Conservation (phyloP, 345 rosid genomes). For the Erucastrum elatum region DNA sequence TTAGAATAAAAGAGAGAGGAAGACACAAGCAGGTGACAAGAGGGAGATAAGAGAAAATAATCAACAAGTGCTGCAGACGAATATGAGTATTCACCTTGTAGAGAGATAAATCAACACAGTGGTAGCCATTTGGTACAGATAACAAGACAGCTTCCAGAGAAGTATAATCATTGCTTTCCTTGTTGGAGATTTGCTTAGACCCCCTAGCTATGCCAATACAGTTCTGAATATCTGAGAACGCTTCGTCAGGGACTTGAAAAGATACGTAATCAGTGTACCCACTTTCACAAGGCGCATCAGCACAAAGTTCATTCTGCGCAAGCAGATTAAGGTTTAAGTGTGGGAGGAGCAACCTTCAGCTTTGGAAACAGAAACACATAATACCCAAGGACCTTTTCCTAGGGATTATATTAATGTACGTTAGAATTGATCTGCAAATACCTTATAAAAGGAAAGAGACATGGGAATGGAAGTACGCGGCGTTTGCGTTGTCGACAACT, state of each 20-base stretch:
- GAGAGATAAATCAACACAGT: conserved; percentile 72
- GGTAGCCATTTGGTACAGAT: conserved; percentile 61
- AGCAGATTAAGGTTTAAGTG: conserved; percentile 2
- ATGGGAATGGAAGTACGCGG: conserved; percentile 48
- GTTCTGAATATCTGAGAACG: conserved; percentile 49
- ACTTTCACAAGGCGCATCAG: conserved; percentile 39
- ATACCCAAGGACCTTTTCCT: conserved; percentile 14
- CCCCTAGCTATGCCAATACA: conserved; percentile 67
- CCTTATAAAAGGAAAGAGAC: conserved; percentile 82
- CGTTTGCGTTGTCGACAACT: conserved; percentile 45
- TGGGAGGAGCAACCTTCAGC: conserved; percentile 14
- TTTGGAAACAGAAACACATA: neutral
- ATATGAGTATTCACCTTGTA: conserved; percentile 63
- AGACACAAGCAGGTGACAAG: neutral
- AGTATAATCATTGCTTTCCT: conserved; percentile 40
- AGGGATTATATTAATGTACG: conserved; percentile 8
- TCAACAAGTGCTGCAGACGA: neutral
- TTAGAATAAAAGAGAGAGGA: neutral
- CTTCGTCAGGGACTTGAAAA: conserved; percentile 62
- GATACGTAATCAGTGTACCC: conserved; percentile 63
- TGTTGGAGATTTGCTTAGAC: conserved; percentile 44
- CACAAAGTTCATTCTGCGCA: conserved; percentile 46
- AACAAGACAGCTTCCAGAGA: conserved; percentile 64
- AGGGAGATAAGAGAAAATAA: neutral
- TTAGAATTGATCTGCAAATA: conserved; percentile 25